Conservation (phyloP, 148 eudicot species). For the Oxyria digyna region DNA sequence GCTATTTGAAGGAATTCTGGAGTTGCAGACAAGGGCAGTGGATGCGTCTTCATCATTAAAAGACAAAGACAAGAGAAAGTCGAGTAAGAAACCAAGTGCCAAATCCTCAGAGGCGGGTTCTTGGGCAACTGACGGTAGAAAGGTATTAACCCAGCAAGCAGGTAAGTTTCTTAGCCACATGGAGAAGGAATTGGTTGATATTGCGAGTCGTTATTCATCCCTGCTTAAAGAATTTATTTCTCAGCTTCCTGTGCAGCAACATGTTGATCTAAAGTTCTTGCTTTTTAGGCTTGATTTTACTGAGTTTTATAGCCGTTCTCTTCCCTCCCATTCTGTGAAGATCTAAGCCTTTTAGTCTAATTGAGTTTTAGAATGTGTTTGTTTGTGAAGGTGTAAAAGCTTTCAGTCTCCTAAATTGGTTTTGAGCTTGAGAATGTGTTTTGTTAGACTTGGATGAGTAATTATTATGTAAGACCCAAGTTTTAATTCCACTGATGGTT, state of each 20-base stretch:
- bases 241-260: no score
- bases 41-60: slow-evolving; percentile 27
- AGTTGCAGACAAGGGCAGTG: slow-evolving; percentile 65
- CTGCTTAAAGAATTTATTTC: no score
- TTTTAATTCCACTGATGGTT: not conserved
- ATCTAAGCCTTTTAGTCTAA: not conserved
- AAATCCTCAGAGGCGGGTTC: slow-evolving; percentile 52
- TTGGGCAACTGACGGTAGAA: slow-evolving; percentile 76
- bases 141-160: no score
- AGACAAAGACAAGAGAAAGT: slow-evolving; percentile 46
- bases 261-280: no score
- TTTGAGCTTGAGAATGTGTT: not conserved
- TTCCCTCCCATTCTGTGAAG: not conserved
- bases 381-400: no score
- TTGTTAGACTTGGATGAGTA: not conserved
- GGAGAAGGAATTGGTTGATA: no score
- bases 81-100: slow-evolving; percentile 20
- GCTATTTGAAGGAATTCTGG: slow-evolving; percentile 78
- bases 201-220: no score
- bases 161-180: no score
- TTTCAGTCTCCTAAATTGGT: no score
- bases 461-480: not conserved
- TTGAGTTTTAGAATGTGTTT: no score
- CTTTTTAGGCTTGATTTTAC: no score
- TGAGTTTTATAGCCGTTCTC: not conserved